Base-by-base conservation (phyloP, 768 basidiomycete genomes). In the Fomitopsis serialis region DNA sequence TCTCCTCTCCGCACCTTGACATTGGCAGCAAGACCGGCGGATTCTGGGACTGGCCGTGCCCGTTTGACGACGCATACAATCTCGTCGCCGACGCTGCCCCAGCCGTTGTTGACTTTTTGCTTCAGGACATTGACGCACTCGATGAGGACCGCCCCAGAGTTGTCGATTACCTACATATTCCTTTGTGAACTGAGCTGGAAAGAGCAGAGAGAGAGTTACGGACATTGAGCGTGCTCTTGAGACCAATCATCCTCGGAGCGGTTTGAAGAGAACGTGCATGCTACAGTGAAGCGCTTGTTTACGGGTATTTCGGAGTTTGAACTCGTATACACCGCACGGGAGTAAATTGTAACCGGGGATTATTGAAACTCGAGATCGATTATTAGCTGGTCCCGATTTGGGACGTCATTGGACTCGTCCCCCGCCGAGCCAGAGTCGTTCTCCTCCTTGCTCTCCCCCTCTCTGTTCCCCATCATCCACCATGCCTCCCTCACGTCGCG, bases 41-140 rank as follows among this genome's bases (percentile, higher is more conserved):
- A 78, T 4, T 81, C 79, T 10, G 87, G 79, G 10, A 94, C 71
- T 5, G 94, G 92, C 13, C 94, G 82, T 3, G 96, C 95, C 52
- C 85, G 82, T 66, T 97, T 92, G 55, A 98, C 85, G 53, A 98
- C 93, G 53, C 92, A 93, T 60, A 96, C 93, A 56, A 97, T 92
- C 69, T 96, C 93, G 72, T 98, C 95, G 44, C 95, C 95, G 15
- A 93, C 89, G 29, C 82, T 78, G 32, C 93, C 96, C 82, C 90
- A 91, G 42, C 95, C 95, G 61, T 93, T 90, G 68, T 91, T 95
- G 62, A 93, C 91, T 70, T 98, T 98, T 67, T 91, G 85, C 71
- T 98, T 98, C 54, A 97, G 78, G 25, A 98, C 84, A 69, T 98
- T 97, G 67, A 98, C 92, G 65, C 94, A 97, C 76, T 98, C 96